These are phyloP conservation scores for Herpotrichia juniperi DNA, from an alignment of 2,329 filamentous ascomycete species.

Conservation along the genomic window DNA sequence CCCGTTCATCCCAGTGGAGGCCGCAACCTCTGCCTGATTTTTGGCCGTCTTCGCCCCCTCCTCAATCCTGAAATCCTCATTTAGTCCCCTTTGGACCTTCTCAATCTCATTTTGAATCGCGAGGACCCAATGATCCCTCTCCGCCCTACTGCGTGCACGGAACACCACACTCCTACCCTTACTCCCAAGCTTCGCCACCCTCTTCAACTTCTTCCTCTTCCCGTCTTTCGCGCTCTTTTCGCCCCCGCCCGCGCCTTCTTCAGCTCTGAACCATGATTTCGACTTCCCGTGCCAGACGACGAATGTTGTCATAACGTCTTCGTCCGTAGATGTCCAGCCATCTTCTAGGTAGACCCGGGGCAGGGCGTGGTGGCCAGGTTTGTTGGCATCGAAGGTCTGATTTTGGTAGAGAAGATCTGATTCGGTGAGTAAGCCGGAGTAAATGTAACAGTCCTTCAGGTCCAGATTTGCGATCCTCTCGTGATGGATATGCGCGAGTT, in stretches of 20 bases:
- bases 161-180: slow-evolving; percentile 70
- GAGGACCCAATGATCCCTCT: slow-evolving; percentile 72
- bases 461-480: slow-evolving; percentile 65
- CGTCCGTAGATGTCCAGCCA: slow-evolving; percentile 66
- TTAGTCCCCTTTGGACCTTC: slow-evolving; percentile 53
- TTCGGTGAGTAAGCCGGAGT: slow-evolving; percentile 67
- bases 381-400: slow-evolving; percentile 67
- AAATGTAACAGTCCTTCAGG: slow-evolving; percentile 69
- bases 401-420: slow-evolving; percentile 68
- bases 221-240: slow-evolving; percentile 42
- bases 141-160: slow-evolving; percentile 67
- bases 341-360: slow-evolving; percentile 67
- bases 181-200: slow-evolving; percentile 66
- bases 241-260: slow-evolving; percentile 37
- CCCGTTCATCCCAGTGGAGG: background rate
- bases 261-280: slow-evolving; percentile 60
- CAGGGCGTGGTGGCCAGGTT: slow-evolving; percentile 64
- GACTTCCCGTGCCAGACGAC: slow-evolving; percentile 68
- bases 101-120: slow-evolving; percentile 71
- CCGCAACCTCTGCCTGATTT: background rate
- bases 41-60: slow-evolving; percentile 8
- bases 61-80: slow-evolving; percentile 53
- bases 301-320: slow-evolving; percentile 70
- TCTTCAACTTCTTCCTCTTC: slow-evolving; percentile 58
- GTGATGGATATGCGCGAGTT: slow-evolving; percentile 66